phyloP scores from a whole-genome alignment of 495 filamentous ascomycete genomes.

The Penicillium cinerascens region DNA sequence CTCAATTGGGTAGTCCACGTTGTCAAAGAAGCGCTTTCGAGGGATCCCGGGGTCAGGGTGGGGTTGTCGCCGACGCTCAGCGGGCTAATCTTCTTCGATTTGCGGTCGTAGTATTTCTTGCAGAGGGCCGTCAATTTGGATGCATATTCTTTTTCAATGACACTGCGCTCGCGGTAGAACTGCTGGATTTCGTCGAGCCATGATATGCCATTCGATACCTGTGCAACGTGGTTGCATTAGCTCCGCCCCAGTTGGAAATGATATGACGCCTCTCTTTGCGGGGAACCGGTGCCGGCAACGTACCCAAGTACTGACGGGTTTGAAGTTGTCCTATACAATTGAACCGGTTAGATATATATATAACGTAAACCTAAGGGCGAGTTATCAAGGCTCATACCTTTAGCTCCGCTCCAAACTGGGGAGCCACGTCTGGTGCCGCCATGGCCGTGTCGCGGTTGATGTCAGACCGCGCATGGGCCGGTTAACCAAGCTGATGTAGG shows the following conservation, averaged over 20 bases:
- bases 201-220: slow-evolving; percentile 77
- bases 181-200: slow-evolving; percentile 97
- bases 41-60: slow-evolving; percentile 86
- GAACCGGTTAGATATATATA: neutral
- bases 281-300: slow-evolving; percentile 23
- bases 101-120: slow-evolving; percentile 96
- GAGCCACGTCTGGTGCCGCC: slow-evolving; percentile 70
- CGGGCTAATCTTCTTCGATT: slow-evolving; percentile 80
- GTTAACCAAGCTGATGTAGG: neutral
- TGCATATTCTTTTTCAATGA: slow-evolving; percentile 94
- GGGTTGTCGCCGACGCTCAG: slow-evolving; percentile 94
- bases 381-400: slow-evolving; percentile 56
- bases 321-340: slow-evolving; percentile 77
- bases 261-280: slow-evolving; percentile 18
- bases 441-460: slow-evolving; percentile 42
- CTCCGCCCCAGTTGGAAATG: slow-evolving; percentile 16
- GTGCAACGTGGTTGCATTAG: slow-evolving; percentile 27
- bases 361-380: no score
- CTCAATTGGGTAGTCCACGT: slow-evolving; percentile 94
- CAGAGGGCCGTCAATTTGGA: slow-evolving; percentile 79
- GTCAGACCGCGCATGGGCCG: slow-evolving; percentile 21
- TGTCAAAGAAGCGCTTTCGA: slow-evolving; percentile 93
- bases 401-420: slow-evolving; percentile 83
- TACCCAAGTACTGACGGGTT: slow-evolving; percentile 89
- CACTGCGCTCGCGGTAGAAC: slow-evolving; percentile 92